Percentiles rank a stretch among this genome's conserved stretches.
Conservation (phyloP, 140 eudicot genomes). For the Anethum foeniculum region DNA sequence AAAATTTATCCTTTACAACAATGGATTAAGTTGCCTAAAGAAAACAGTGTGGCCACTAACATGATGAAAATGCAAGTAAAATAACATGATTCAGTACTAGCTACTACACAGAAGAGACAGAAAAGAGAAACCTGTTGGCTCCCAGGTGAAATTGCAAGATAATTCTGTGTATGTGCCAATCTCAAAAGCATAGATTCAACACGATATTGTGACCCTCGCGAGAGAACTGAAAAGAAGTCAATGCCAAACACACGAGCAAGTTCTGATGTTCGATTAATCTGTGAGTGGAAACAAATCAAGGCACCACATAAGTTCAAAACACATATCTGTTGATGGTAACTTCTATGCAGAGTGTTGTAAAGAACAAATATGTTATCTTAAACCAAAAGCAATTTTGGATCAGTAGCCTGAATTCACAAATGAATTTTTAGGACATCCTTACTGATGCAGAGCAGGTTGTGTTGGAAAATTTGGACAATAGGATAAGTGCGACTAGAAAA, state of each 20-base stretch:
- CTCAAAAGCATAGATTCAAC: slow-evolving; percentile 94
- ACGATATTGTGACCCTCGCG: slow-evolving; percentile 97
- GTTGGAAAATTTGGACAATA: too few species aligned
- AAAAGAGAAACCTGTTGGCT: slow-evolving; percentile 50
- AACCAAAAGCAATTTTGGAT: background rate
- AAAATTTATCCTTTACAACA: background rate
- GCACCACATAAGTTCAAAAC: slow-evolving; percentile 3
- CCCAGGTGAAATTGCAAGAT: slow-evolving; percentile 91
- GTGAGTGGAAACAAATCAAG: slow-evolving; percentile 18
- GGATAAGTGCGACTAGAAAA: too few species aligned
- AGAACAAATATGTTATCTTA: background rate
- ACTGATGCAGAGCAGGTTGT: too few species aligned
- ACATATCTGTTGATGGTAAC: background rate
- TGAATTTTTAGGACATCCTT: background rate
- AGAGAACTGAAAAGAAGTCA: slow-evolving; percentile 92
- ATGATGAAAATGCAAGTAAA: background rate
- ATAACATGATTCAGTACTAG: background rate
- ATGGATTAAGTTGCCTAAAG: background rate
- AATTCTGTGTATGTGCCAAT: slow-evolving; percentile 87
- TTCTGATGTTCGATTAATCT: slow-evolving; percentile 94
- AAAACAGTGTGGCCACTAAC: background rate
- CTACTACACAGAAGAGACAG: slow-evolving; percentile 9
- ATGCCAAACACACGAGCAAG: slow-evolving; percentile 98
- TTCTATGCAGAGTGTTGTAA: background rate
- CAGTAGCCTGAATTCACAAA: background rate